Conservation (phyloP, 805 yeast genomes). For the Lipomyces yamadae region DNA sequence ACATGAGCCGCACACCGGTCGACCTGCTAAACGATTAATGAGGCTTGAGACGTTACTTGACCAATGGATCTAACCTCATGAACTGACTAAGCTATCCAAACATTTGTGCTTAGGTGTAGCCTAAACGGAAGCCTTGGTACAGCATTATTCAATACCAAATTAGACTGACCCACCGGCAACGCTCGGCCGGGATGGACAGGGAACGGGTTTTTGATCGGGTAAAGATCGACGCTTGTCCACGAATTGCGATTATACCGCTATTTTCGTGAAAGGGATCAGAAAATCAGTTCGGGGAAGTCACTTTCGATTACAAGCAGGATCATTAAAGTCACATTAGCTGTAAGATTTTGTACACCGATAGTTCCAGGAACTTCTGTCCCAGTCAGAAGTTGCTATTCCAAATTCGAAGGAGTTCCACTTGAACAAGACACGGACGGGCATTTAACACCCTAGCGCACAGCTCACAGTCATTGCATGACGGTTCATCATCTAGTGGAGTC, state of each 20-base stretch:
- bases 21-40: background rate
- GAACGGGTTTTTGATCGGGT: background rate
- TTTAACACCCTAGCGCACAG: background rate
- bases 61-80: background rate
- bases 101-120: background rate
- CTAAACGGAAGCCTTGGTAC: background rate
- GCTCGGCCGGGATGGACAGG: background rate
- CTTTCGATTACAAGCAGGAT: background rate
- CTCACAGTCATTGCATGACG: background rate
- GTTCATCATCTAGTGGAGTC: background rate
- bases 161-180: background rate
- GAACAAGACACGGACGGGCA: background rate
- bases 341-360: background rate
- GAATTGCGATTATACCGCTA: background rate
- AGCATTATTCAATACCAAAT: background rate
- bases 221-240: background rate
- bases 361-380: constrained; percentile 1
- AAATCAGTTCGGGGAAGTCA: background rate
- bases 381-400: background rate
- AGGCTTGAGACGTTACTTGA: background rate
- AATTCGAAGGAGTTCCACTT: background rate
- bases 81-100: background rate
- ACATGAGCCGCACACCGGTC: too few relatives aligned
- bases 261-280: background rate
- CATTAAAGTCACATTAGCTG: background rate